Conservation (phyloP, 2,329 filamentous ascomycete genomes). For the Aphanoascus verrucosus region DNA sequence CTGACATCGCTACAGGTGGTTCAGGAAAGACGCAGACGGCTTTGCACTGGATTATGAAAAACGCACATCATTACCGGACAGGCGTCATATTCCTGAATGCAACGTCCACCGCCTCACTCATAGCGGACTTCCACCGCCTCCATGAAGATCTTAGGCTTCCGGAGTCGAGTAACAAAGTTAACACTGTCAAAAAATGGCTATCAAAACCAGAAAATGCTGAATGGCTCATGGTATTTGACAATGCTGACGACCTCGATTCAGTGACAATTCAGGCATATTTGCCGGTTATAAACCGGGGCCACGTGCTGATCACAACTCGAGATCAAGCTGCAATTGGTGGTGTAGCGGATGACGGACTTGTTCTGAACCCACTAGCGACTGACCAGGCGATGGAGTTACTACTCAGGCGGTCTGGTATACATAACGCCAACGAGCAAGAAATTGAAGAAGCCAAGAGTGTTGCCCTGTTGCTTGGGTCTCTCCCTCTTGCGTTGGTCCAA, state of each 20-base stretch:
- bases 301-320: slow-evolving; percentile 13
- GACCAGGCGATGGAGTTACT: slow-evolving; percentile 14
- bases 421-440: slow-evolving; percentile 11
- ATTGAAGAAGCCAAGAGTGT: slow-evolving; percentile 8
- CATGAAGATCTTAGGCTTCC: background rate
- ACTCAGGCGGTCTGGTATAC: slow-evolving; percentile 12
- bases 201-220: slow-evolving; percentile 9
- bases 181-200: slow-evolving; percentile 11
- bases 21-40: slow-evolving; percentile 12
- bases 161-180: background rate
- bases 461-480: slow-evolving; percentile 12
- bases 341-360: slow-evolving; percentile 5
- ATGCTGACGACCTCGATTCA: slow-evolving; percentile 15
- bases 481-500: slow-evolving; percentile 16
- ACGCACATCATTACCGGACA: background rate
- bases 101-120: background rate
- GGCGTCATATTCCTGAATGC: background rate
- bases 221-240: slow-evolving; percentile 20
- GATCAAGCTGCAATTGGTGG: slow-evolving; percentile 4
- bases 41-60: background rate
- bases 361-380: slow-evolving; percentile 8
- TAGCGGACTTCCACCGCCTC: slow-evolving; percentile 4
- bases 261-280: slow-evolving; percentile 10
- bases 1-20: slow-evolving; percentile 4
- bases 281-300: slow-evolving; percentile 10